phyloP scores from a whole-genome alignment of 495 filamentous ascomycete species.

The Podospora didyma region DNA sequence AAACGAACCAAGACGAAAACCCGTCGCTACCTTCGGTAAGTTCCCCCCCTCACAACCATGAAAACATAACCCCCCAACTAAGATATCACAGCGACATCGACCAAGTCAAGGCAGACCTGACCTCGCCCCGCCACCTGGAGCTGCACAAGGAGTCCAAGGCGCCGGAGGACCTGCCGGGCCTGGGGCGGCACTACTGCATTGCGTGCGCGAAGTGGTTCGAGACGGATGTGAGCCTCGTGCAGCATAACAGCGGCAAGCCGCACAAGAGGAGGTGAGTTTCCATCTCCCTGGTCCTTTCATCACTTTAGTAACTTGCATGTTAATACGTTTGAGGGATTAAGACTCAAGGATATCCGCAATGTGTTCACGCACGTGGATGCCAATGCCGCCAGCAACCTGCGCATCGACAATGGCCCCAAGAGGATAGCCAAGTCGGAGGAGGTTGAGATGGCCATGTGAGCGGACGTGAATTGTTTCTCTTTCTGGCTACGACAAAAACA shows the following conservation, averaged over 20 bases:
- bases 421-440: slow-evolving; percentile 20
- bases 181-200: slow-evolving; percentile 82
- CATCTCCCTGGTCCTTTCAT: neutral
- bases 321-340: slow-evolving; percentile 24
- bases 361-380: slow-evolving; percentile 84
- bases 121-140: slow-evolving; percentile 68
- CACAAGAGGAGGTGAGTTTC: slow-evolving; percentile 78
- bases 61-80: slow-evolving; percentile 5
- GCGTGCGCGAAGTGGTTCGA: slow-evolving; percentile 97
- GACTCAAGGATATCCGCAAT: slow-evolving; percentile 70
- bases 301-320: neutral
- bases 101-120: slow-evolving; percentile 78
- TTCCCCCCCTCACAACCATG: no score
- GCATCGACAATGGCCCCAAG: slow-evolving; percentile 25
- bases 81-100: slow-evolving; percentile 66
- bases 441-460: slow-evolving; percentile 26
- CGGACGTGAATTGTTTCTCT: neutral
- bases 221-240: slow-evolving; percentile 68
- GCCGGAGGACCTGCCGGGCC: slow-evolving; percentile 77
- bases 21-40: slow-evolving; percentile 47
- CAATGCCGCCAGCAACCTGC: slow-evolving; percentile 68
- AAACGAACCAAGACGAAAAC: slow-evolving; percentile 59
- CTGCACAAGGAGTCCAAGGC: slow-evolving; percentile 75
- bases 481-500: neutral
- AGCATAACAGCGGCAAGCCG: slow-evolving; percentile 80